These are phyloP conservation scores for Trichosporon coremiiforme DNA, from an alignment of 1,284 basidiomycete species.

Conservation along the genomic window DNA sequence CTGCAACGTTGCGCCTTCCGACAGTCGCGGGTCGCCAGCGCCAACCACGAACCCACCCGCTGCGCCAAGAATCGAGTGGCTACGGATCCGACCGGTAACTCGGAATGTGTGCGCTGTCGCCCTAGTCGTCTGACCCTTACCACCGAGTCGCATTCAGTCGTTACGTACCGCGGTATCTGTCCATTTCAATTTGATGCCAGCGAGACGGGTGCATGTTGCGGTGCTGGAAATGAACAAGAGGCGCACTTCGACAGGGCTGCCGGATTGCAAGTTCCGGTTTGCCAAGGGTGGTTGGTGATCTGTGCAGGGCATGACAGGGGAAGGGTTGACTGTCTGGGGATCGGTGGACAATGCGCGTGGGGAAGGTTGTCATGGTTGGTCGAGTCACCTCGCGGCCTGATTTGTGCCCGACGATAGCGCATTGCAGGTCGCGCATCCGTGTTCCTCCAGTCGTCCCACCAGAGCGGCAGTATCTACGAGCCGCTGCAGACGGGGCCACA, in stretches of 20 bases:
- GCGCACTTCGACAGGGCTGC: neutral
- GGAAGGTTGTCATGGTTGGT: neutral
- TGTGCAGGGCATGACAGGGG: neutral
- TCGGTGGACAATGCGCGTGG: neutral
- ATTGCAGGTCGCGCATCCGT: neutral
- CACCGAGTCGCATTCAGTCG: neutral
- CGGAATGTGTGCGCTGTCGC: neutral
- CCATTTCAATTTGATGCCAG: neutral
- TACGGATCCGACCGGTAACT: constrained; percentile 8
- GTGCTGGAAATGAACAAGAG: neutral
- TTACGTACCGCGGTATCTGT: neutral
- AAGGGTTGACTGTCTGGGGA: no score
- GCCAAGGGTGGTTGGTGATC: neutral
- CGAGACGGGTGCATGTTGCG: neutral
- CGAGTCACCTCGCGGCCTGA: neutral
- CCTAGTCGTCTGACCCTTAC: neutral
- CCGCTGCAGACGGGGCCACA: no score
- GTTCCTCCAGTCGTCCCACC: no score
- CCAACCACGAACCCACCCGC: no score
- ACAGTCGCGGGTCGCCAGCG: neutral
- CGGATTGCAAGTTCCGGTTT: neutral
- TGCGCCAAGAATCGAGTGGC: constrained; percentile 6
- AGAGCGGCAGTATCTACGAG: no score
- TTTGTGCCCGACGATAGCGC: neutral
- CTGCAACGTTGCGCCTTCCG: neutral